Conservation (phyloP, 306 rosid genomes). For the Castanospermum australe region DNA sequence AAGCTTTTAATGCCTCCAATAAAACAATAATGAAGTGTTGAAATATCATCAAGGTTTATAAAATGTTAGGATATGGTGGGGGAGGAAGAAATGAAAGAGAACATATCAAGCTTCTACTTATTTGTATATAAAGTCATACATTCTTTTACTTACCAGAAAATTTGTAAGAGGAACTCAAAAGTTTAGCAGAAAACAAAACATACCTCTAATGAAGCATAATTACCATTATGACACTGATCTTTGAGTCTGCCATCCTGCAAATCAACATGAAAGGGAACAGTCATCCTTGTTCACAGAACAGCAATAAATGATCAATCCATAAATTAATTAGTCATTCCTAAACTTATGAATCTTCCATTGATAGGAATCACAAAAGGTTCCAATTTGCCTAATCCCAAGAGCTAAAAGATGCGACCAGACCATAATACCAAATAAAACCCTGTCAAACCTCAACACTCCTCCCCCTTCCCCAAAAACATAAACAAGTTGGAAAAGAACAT, state of each 20-base stretch:
- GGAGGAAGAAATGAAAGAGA: not conserved
- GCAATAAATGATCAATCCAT: not conserved
- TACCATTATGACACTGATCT: conserved; percentile 59
- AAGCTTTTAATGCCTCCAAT: conserved; percentile 1
- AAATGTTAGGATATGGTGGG: not conserved
- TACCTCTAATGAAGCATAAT: conserved; percentile 62
- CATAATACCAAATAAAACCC: conserved; percentile 4
- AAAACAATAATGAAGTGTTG: conserved; percentile 12
- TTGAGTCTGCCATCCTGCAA: conserved; percentile 66
- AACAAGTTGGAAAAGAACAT: not conserved
- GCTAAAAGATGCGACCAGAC: conserved; percentile 27
- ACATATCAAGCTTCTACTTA: conserved; percentile 11
- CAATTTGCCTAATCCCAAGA: not conserved
- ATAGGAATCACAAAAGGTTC: not conserved
- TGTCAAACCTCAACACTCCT: not conserved
- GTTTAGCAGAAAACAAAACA: conserved; percentile 18
- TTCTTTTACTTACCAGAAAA: conserved; percentile 12
- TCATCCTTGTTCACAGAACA: not conserved
- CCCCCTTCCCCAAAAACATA: not conserved
- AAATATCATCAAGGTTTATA: not conserved
- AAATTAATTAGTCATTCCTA: not conserved
- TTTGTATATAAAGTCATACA: conserved; percentile 13
- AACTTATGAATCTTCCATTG: not conserved
- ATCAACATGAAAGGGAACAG: conserved; percentile 16
- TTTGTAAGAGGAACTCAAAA: not conserved